Base-by-base conservation (phyloP, 78 protist species). In the Polysphondylium violaceum region DNA sequence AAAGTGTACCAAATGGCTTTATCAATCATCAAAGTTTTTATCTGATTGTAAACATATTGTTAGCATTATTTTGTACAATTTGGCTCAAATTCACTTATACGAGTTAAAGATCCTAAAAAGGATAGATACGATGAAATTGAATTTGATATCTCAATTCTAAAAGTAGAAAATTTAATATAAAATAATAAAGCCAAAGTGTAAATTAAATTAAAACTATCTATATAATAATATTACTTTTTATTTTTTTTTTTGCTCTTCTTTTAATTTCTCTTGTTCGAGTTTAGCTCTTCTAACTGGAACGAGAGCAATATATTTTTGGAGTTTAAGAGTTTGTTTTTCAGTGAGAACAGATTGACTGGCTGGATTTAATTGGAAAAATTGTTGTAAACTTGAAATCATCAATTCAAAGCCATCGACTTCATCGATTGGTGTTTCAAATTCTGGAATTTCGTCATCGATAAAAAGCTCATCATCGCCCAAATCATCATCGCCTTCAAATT, bases 371-470 rank as follows among this genome's bases (percentile, higher is more conserved):
- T 25, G 17, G 59, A 78, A 74, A 74, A 74, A 63, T 0, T 53
- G 7, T 27, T 60, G 79, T 27, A 78, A 50, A 16, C 55, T 17
- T 33, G 21, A 31, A 0, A 75, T 19, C 79, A 83, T 69, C 53
- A 7, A 59, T n/a, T 83, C 91, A 23, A 83, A 58, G 27, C 76
- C 91, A 44, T 83, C 91, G 8, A 83, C 72, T 21, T 83, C 91
- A 64, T 83, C 91, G 4, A 83, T 56, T 69, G 91, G 91, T 38
- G 91, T 69, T 43, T 88, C 94, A 31, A 74, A 78, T 14, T 61
- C 87, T 31, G 56, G 44, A 16, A 27, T 2, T 8, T 75, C 71
- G 50, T 75, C 87, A 41, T 74, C 53, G 19, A 76, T 78, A 27
- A 78, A 76, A 12, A 88, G 78, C 19, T 88, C 87, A 4, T 76